Evolutionary conservation across 306 rosid species (phyloP).

Genomic region (Mimosa bimucronata): DNA sequence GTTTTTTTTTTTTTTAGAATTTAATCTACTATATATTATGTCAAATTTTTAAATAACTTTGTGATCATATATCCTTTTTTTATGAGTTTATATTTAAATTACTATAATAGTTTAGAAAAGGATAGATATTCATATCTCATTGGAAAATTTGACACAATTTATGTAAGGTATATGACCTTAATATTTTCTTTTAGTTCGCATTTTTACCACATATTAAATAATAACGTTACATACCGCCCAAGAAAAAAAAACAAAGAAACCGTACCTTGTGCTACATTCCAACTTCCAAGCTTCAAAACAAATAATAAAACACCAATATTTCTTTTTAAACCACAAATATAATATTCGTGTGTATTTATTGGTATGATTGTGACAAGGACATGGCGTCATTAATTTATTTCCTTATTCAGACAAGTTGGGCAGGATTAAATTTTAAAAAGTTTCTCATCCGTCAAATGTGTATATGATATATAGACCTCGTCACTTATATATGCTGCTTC

Average conservation of each 20-base stretch:
- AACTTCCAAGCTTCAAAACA: not conserved
- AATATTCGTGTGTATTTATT: not conserved
- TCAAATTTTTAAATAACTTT: too few relatives aligned
- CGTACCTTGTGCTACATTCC: not conserved
- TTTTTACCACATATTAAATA: not conserved
- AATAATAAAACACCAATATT: not conserved
- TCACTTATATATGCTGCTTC: not conserved
- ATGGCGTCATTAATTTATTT: not conserved
- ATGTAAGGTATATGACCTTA: too few relatives aligned
- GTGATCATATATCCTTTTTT: too few relatives aligned
- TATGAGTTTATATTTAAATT: too few relatives aligned
- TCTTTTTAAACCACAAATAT: not conserved
- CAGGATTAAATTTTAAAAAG: not conserved
- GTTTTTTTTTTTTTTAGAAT: too few relatives aligned
- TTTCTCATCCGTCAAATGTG: not conserved
- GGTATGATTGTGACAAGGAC: not conserved
- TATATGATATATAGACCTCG: not conserved
- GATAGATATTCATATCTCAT: too few relatives aligned
- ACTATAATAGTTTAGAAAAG: too few relatives aligned
- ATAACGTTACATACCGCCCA: not conserved
- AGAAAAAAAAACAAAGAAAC: not conserved
- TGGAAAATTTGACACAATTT: too few relatives aligned
- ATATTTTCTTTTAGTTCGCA: not conserved
- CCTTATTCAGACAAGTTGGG: not conserved
- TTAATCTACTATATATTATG: too few relatives aligned